These are phyloP conservation scores for Epichloe festucae DNA, from an alignment of 2,329 filamentous ascomycete genomes.

Conservation along the genomic window DNA sequence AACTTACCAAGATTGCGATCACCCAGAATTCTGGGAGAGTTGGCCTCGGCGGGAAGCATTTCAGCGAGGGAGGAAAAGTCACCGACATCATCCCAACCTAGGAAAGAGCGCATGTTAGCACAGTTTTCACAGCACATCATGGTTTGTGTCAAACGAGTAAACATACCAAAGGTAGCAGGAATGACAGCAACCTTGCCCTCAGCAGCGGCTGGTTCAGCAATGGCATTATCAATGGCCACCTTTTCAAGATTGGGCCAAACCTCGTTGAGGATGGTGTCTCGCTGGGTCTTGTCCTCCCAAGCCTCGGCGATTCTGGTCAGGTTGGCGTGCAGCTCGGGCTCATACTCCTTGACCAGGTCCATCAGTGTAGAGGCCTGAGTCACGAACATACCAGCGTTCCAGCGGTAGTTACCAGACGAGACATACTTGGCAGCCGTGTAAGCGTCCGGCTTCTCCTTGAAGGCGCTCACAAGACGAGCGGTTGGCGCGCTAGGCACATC, in stretches of 20 bases:
- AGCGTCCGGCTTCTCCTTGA: conserved; percentile 16
- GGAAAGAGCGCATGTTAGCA: conserved; percentile 1
- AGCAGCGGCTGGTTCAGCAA: conserved; percentile 15
- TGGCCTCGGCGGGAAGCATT: conserved; percentile 15
- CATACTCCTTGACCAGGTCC: conserved; percentile 13
- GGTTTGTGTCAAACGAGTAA: neutral
- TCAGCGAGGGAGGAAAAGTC: conserved; percentile 15
- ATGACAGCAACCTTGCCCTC: conserved; percentile 15
- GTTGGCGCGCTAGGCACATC: conserved; percentile 9
- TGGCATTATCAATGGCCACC: conserved; percentile 15
- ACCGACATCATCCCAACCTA: conserved; percentile 16
- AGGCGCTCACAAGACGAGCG: conserved; percentile 13
- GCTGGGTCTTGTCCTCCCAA: conserved; percentile 13
- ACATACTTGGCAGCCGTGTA: conserved; percentile 16
- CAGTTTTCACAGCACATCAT: neutral
- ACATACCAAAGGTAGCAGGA: conserved; percentile 13
- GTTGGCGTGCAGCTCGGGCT: conserved; percentile 11
- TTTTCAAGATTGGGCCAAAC: conserved; percentile 14
- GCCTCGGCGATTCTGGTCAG: conserved; percentile 12
- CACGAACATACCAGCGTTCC: conserved; percentile 17
- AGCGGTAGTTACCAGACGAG: conserved; percentile 15
- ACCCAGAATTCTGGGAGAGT: conserved; percentile 12
- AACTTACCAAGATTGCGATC: conserved; percentile 12
- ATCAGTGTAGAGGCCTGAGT: conserved; percentile 15
- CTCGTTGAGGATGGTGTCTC: conserved; percentile 11